Evolutionary conservation across 176 grass and related monocot genomes (phyloP).

Genomic region (Oryza coarctata): DNA sequence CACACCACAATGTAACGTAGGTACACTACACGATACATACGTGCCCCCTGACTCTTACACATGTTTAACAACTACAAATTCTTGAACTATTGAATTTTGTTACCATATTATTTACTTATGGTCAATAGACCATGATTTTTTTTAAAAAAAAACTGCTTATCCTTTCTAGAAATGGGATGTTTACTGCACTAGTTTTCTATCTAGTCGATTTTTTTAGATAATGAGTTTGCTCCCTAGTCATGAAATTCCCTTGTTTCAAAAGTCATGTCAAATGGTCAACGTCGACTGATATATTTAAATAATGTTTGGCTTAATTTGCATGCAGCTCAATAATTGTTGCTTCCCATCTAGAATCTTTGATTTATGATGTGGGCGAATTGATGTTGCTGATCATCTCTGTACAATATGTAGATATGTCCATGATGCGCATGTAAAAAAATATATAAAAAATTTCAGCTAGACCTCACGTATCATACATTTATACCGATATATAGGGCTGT

Average conservation of each 20-base stretch:
- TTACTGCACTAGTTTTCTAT: no score
- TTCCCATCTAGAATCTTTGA: background rate
- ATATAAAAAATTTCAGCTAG: background rate
- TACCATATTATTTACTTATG: background rate
- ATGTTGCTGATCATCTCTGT: background rate
- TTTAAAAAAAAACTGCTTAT: background rate
- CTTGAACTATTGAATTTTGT: no score
- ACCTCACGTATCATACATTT: background rate
- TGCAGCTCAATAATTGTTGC: slow-evolving; percentile 22
- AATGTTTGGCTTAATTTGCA: background rate
- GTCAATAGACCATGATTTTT: background rate
- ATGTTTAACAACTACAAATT: no score
- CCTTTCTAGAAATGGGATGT: background rate
- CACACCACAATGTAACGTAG: no score
- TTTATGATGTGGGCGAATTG: background rate
- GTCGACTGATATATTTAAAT: background rate
- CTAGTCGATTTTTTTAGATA: background rate
- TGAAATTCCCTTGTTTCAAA: background rate
- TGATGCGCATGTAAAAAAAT: slow-evolving; percentile 22
- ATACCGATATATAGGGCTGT: background rate
- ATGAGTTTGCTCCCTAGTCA: background rate
- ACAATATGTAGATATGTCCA: slow-evolving; percentile 9
- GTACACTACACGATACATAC: no score
- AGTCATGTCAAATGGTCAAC: background rate
- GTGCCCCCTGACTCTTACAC: no score